These are phyloP conservation scores for Grifola frondosa DNA, from an alignment of 1,284 basidiomycete species.

Conservation along the genomic window DNA sequence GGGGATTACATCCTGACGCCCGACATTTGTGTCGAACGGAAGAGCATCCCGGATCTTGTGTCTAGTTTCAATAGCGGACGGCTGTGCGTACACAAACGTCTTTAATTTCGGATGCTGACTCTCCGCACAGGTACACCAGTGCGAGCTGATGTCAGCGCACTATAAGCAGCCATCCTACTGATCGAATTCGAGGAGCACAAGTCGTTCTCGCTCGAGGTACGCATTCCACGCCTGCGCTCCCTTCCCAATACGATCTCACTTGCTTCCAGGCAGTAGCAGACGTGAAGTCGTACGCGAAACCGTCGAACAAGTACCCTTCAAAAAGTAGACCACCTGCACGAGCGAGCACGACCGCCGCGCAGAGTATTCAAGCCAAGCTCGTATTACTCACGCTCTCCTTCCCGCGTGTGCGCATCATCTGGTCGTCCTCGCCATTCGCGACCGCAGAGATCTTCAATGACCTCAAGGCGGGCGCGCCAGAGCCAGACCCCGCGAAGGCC, in stretches of 20 bases:
- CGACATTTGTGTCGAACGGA: conserved; percentile 95
- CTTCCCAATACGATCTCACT: background rate
- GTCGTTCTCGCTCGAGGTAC: conserved; percentile 85
- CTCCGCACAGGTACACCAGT: conserved; percentile 85
- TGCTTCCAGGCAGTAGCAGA: conserved; percentile 53
- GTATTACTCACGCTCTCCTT: conserved; percentile 89
- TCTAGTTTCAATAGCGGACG: conserved; percentile 92
- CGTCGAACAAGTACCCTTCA: conserved; percentile 48
- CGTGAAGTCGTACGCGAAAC: conserved; percentile 62
- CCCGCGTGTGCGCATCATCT: conserved; percentile 90
- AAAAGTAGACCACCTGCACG: conserved; percentile 49
- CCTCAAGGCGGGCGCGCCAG: conserved; percentile 80
- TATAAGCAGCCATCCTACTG: conserved; percentile 95
- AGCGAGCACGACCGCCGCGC: conserved; percentile 41
- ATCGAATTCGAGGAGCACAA: conserved; percentile 99
- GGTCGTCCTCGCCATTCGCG: conserved; percentile 94
- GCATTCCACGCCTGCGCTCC: conserved; percentile 18
- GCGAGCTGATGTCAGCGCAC: conserved; percentile 94
- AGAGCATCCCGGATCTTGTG: conserved; percentile 90
- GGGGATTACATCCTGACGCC: conserved; percentile 97
- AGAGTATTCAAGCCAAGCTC: conserved; percentile 83
- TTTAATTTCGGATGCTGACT: background rate
- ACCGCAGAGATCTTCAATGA: conserved; percentile 93
- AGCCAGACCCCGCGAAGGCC: conserved; percentile 80
- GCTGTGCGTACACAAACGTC: conserved; percentile 58